phyloP scores from a whole-genome alignment of 805 yeast genomes.

The Yarrowia divulgata region DNA sequence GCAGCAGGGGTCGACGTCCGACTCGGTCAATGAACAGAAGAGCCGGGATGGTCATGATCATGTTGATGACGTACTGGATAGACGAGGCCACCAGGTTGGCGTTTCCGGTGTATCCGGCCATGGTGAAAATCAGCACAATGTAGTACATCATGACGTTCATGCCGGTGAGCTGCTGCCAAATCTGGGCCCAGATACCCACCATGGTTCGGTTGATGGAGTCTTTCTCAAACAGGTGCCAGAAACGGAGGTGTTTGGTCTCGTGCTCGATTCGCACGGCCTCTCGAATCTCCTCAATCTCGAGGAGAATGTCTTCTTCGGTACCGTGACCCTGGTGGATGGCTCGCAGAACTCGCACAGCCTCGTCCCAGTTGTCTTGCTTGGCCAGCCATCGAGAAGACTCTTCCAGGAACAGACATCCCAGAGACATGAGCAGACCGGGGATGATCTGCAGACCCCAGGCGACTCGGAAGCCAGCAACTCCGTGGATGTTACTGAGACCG shows the following conservation, averaged over 20 bases:
- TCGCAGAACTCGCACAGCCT: conserved; percentile 52
- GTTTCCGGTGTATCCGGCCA: conserved; percentile 65
- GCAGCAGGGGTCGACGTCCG: conserved; percentile 68
- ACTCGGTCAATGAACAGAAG: conserved; percentile 64
- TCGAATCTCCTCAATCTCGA: conserved; percentile 66
- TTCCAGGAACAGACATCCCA: conserved; percentile 53
- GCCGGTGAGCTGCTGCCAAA: conserved; percentile 71
- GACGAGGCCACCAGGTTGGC: conserved; percentile 63
- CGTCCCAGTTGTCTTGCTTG: conserved; percentile 59
- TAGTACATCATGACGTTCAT: conserved; percentile 75
- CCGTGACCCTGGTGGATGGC: conserved; percentile 49
- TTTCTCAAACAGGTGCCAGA: conserved; percentile 60
- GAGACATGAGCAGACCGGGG: conserved; percentile 57
- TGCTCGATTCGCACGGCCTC: conserved; percentile 64
- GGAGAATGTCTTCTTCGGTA: conserved; percentile 55
- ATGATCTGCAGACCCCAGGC: conserved; percentile 68
- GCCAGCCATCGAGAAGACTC: conserved; percentile 58
- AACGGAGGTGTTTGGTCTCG: conserved; percentile 56
- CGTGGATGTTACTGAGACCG: conserved; percentile 57
- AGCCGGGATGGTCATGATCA: conserved; percentile 66
- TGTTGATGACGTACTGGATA: conserved; percentile 64
- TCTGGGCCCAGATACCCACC: conserved; percentile 60
- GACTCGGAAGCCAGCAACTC: conserved; percentile 63
- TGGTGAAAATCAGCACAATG: conserved; percentile 67
- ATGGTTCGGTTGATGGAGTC: conserved; percentile 59